Base-by-base conservation (phyloP, 176 grass and related monocot species). In the Phoenix roebelenii region DNA sequence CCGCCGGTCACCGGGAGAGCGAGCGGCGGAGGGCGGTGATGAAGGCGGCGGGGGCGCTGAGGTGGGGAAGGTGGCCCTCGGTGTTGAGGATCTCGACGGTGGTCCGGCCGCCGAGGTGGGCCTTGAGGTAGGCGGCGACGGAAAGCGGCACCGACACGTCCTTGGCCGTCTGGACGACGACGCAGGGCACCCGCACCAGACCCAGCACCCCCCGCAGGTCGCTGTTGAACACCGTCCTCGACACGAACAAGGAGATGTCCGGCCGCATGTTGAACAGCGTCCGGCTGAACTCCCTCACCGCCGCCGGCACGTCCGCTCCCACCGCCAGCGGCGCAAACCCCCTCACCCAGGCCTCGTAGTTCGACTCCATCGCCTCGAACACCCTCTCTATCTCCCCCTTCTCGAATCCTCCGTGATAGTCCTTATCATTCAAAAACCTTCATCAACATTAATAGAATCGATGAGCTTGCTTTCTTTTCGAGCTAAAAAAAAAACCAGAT, bases 221-320 rank as follows among this genome's bases (percentile, higher is more conserved):
- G 24, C 83, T 91, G 69, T 79, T 88, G 71, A 97, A 91, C 0
- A 91, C 92, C 3, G 84, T 97, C 73, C 77, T 87, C 67, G 84
- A 91, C 15, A 97, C 84, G 72, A 88, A 83, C 25, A 91, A 71
- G 12, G 92, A 97, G 66, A 97, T 88, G 78, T 97, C 92, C 0
- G 92, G 92, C 16, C 92, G 84, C 92, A 97, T 97, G 70, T 97
- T 97, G 92, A 97, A 97, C n/a, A 97, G 87, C 7, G 92, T 97
- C n/a, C 92, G 81, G 74, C 92, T 97, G 72, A 97, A 91, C 75
- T 97, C 92, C 32, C 85, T 84, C 69, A 97, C 92, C 57, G 84
- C 92, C 61, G 83, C 72, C 0, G 92, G 87, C 5, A 97, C 92
- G 74, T 97, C 92, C 9, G 92, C 87, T 0, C 92, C 92, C 44